Conservation (phyloP, 768 basidiomycete genomes). For the Termitomyces titanicus region DNA sequence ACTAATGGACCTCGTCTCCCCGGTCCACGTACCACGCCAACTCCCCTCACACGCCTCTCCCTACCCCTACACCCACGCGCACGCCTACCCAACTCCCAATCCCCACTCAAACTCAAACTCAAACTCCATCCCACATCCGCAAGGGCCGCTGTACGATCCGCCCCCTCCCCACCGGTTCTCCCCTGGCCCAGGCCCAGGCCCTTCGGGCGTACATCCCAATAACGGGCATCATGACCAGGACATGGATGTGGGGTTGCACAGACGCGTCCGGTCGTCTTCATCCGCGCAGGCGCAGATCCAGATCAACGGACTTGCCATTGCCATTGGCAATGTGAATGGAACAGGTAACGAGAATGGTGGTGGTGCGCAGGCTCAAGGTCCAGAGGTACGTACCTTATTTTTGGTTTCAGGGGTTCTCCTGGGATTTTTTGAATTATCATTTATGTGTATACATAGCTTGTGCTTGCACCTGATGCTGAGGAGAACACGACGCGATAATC, state of each 20-base stretch:
- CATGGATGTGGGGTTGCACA: background rate
- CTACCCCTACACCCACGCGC: background rate
- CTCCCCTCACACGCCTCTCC: background rate
- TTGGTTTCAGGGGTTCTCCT: too few species aligned
- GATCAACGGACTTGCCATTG: too few species aligned
- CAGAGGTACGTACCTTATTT: background rate
- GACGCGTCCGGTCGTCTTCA: too few species aligned
- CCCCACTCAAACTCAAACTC: background rate
- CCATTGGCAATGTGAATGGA: too few species aligned
- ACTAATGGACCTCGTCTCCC: conserved; percentile 10
- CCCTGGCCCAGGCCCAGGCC: too few species aligned
- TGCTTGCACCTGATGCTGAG: background rate
- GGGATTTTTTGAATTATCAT: too few species aligned
- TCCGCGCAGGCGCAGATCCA: too few species aligned
- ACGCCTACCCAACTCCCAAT: background rate
- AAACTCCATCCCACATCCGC: background rate
- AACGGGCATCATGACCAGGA: background rate
- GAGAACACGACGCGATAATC: background rate
- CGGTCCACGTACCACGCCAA: background rate
- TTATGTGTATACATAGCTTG: background rate
- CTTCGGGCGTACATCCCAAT: background rate
- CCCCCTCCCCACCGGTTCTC: background rate
- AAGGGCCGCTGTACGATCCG: background rate
- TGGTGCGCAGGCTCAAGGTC: background rate
- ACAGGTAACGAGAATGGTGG: background rate